A percentile compares a stretch with the other conserved stretches of the same genome.
Conservation (phyloP, 345 rosid genomes). For the Citropsis articulata region DNA sequence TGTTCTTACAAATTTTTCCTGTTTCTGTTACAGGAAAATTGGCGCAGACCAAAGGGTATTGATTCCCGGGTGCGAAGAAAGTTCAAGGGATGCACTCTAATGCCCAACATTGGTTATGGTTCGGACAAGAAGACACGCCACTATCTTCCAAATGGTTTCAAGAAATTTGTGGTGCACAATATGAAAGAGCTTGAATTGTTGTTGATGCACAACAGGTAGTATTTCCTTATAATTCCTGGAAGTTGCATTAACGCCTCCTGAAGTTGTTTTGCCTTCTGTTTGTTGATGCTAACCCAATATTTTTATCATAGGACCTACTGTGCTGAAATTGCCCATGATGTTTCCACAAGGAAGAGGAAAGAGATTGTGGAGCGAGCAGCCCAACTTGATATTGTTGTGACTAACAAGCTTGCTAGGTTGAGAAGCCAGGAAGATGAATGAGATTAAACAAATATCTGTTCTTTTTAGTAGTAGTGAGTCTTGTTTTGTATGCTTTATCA, state of each 20-base stretch:
- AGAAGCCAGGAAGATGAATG: constrained; percentile 82
- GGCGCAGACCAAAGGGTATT: constrained; percentile 93
- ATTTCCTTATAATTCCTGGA: neutral
- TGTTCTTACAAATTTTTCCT: neutral
- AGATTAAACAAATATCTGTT: constrained; percentile 6
- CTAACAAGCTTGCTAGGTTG: constrained; percentile 75
- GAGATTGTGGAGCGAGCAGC: constrained; percentile 80
- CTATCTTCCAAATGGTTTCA: constrained; percentile 79
- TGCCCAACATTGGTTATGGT: constrained; percentile 86
- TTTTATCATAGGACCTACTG: constrained; percentile 56
- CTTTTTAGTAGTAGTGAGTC: neutral
- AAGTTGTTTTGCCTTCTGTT: neutral
- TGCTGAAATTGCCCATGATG: constrained; percentile 83
- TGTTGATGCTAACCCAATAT: neutral
- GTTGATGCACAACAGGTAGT: constrained; percentile 95
- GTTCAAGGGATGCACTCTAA: constrained; percentile 76
- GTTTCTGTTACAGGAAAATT: constrained; percentile 38
- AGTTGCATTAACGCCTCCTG: too few species aligned
- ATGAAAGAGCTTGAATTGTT: constrained; percentile 63
- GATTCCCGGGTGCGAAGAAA: constrained; percentile 78
- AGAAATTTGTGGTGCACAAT: constrained; percentile 81
- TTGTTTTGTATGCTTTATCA: neutral
- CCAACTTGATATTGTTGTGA: constrained; percentile 71
- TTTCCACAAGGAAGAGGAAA: constrained; percentile 81
- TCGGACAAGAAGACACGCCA: constrained; percentile 82